phyloP scores from a whole-genome alignment of 1,284 basidiomycete species.

The Tremellales sp. region DNA sequence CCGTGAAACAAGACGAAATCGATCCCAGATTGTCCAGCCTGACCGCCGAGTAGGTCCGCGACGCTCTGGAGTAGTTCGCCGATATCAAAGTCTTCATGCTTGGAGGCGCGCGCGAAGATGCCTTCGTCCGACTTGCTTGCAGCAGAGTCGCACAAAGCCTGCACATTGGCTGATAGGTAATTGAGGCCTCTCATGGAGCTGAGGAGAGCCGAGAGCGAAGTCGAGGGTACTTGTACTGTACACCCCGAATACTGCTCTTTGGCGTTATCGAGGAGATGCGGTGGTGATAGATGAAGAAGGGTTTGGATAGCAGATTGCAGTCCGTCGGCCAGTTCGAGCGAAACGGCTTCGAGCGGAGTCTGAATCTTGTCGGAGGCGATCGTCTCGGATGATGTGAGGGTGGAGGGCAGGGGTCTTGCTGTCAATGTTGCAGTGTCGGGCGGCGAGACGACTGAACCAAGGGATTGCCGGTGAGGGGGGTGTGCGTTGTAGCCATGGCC shows the following conservation, averaged over 20 bases:
- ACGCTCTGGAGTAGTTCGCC: conserved; percentile 68
- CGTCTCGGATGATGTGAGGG: conserved; percentile 1
- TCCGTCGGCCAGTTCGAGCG: conserved; percentile 75
- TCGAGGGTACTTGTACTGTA: conserved; percentile 74
- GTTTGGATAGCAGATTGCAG: conserved; percentile 84
- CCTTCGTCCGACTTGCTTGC: neutral
- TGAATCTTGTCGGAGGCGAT: conserved; percentile 4
- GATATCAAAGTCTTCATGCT: conserved; percentile 56
- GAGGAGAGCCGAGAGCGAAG: conserved; percentile 79
- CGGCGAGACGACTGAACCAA: neutral
- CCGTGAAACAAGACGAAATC: conserved; percentile 85
- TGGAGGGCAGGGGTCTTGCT: neutral
- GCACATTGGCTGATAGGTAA: conserved; percentile 74
- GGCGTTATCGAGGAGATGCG: conserved; percentile 82
- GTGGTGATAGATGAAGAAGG: conserved; percentile 77
- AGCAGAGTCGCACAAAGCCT: conserved; percentile 21
- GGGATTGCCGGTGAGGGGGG: neutral
- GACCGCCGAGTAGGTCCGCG: conserved; percentile 77
- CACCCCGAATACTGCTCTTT: conserved; percentile 87
- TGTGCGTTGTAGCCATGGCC: conserved; percentile 6
- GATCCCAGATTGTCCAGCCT: conserved; percentile 74
- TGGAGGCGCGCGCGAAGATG: neutral
- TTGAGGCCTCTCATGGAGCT: conserved; percentile 86
- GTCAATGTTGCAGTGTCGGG: neutral
- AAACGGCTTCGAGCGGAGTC: conserved; percentile 37